Evolutionary conservation across 768 basidiomycete genomes (phyloP).

Genomic region (Chiua virens): DNA sequence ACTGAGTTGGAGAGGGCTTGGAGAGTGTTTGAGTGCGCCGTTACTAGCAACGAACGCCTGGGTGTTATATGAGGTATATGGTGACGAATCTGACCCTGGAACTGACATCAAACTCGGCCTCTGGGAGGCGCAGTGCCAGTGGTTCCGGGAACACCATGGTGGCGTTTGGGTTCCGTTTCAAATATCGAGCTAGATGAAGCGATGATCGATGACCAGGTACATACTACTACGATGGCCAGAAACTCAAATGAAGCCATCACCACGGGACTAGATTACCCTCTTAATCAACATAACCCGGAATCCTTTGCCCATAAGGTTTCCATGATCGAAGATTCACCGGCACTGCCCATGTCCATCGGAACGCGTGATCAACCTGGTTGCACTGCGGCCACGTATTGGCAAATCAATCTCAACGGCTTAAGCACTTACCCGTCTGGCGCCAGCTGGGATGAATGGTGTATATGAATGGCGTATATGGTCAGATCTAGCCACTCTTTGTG

Average conservation of each 20-base stretch:
- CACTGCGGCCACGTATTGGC: too few species aligned
- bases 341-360: too few species aligned
- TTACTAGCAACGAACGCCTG: slow-evolving; percentile 20
- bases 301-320: too few species aligned
- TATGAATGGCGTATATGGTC: too few species aligned
- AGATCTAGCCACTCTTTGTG: too few species aligned
- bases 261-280: too few species aligned
- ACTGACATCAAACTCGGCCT: slow-evolving; percentile 24
- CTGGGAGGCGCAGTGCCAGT: neutral
- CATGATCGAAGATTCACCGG: too few species aligned
- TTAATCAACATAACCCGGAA: too few species aligned
- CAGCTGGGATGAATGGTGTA: too few species aligned
- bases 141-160: neutral
- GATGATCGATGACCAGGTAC: neutral
- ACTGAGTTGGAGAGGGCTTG: slow-evolving; percentile 14
- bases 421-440: too few species aligned
- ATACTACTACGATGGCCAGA: neutral
- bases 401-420: too few species aligned
- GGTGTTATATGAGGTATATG: neutral
- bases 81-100: neutral
- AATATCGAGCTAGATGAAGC: neutral
- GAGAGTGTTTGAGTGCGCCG: slow-evolving; percentile 9
- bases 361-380: too few species aligned
- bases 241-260: neutral
- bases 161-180: neutral